Evolutionary conservation across 2,329 filamentous ascomycete genomes (phyloP).

Genomic region (Emydomyces testavorans): DNA sequence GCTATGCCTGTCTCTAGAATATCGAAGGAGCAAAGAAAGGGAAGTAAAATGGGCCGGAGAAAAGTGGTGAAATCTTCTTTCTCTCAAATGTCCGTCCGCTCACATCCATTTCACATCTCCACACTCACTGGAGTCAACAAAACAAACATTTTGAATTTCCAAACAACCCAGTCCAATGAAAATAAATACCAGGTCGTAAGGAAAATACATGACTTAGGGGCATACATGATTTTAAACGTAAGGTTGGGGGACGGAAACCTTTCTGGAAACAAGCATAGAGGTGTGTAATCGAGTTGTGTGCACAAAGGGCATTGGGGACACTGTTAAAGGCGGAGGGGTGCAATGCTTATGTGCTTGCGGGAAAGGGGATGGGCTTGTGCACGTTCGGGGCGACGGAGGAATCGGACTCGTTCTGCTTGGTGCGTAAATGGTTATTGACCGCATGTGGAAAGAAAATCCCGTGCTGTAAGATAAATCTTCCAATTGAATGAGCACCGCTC

Average conservation of each 20-base stretch:
- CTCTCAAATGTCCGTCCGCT: neutral
- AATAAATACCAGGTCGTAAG: constrained; percentile 11
- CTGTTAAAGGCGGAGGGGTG: constrained; percentile 1
- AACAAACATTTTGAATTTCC: constrained; percentile 4
- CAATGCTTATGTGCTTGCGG: constrained; percentile 9
- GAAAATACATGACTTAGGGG: constrained; percentile 35
- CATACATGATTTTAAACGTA: constrained; percentile 28
- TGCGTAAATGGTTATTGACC: neutral
- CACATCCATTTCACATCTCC: constrained; percentile 3
- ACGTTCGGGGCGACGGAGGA: neutral
- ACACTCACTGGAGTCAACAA: constrained; percentile 10
- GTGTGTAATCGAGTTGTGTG: constrained; percentile 9
- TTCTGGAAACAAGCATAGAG: constrained; percentile 16
- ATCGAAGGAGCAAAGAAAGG: neutral
- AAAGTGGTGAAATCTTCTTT: neutral
- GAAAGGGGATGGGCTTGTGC: neutral
- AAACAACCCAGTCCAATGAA: constrained; percentile 10
- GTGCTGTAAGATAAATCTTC: constrained; percentile 1
- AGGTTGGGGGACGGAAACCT: constrained; percentile 21
- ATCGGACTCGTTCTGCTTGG: neutral
- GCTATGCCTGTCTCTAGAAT: constrained; percentile 6
- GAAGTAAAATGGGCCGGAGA: neutral
- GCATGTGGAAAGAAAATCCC: neutral
- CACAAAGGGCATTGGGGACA: neutral
- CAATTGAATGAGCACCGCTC: neutral